phyloP scores from a whole-genome alignment of 768 basidiomycete species.

The Russula virescens region DNA sequence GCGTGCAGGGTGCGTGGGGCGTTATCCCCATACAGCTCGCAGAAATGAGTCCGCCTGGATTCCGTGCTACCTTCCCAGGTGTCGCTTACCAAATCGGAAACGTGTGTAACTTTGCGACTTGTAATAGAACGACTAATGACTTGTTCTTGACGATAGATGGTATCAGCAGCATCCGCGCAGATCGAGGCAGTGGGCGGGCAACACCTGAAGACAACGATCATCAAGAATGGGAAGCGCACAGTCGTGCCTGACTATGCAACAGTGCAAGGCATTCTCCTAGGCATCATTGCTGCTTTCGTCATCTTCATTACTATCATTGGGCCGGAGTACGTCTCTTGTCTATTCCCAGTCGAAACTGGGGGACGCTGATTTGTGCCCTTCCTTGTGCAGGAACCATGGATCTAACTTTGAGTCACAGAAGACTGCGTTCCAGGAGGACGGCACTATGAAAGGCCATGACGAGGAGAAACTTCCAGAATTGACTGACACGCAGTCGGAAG shows the following conservation, averaged over 20 bases:
- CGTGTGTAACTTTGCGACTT: conserved; percentile 16
- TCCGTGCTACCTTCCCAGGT: conserved; percentile 44
- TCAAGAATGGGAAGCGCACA: conserved; percentile 26
- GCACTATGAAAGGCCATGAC: conserved; percentile 17
- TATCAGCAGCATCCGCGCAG: conserved; percentile 41
- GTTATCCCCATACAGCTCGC: conserved; percentile 40
- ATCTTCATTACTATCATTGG: conserved; percentile 73
- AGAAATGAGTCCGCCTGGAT: conserved; percentile 45
- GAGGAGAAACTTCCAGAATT: background rate
- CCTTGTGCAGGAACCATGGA: conserved; percentile 29
- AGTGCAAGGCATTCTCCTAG: conserved; percentile 86
- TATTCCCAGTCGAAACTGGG: background rate
- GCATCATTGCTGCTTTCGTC: conserved; percentile 71
- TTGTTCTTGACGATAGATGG: conserved; percentile 31
- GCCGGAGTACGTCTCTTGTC: conserved; percentile 50
- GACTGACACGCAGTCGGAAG: background rate
- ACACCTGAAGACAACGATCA: conserved; percentile 34
- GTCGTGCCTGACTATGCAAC: conserved; percentile 43
- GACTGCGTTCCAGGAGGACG: conserved; percentile 75
- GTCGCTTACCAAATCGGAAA: conserved; percentile 42
- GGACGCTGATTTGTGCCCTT: background rate
- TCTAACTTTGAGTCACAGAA: conserved; percentile 78
- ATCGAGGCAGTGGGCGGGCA: conserved; percentile 46
- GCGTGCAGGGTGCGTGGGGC: conserved; percentile 39
- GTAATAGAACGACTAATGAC: background rate